Base-by-base conservation (phyloP, 352 stramenopile genomes). In the Pythium brachiatum region DNA sequence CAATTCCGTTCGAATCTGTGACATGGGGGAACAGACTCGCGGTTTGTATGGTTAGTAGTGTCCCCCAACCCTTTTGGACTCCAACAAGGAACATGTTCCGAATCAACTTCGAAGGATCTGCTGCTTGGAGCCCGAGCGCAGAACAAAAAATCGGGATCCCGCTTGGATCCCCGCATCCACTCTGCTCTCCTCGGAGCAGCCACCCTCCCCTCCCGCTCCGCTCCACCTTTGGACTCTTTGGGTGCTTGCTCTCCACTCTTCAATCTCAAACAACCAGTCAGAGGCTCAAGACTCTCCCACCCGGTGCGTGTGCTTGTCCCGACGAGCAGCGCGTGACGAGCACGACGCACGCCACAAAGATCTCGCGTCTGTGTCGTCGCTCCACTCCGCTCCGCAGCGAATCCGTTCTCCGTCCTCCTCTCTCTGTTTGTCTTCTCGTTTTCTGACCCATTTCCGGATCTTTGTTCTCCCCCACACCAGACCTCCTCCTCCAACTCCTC, bases 231-330 rank as follows among this genome's bases (percentile, higher is more conserved):
- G 13, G 13, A 27, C 43, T 43, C 56, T 27, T 53, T 46, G 4
- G 18, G n/a, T 15, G 31, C 27, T 31, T 21, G 12, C 51, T 7
- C 26, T 16, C 41, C 36, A 43, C 44, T 53, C 57, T 53, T 61
- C 61, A 64, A 36, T 64, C 51, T 60, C 51, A 26, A 66, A 61
- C 27, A 21, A 44, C 39, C 57, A 34, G 53, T 23, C 64, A 62
- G 57, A 43, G 53, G 43, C 52, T 51, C 57, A 66, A 53, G 44
- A 48, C 53, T 4, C 57, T 46, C 48, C 50, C 34, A 46, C 36
- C 31, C 32, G 34, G 21, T 48, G 52, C 52, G 32, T 46, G 31
- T 3, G n/a, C n/a, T 26, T 48, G n/a, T 26, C 3, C n/a, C 41
- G 41, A 34, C 29, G 29, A 34, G 29, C 5, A 11, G n/a, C n/a